A percentile compares a stretch with the other conserved stretches of the same genome.
Evolutionary conservation across 148 eudicot genomes (phyloP).

Genomic region (Camellia japonica): DNA sequence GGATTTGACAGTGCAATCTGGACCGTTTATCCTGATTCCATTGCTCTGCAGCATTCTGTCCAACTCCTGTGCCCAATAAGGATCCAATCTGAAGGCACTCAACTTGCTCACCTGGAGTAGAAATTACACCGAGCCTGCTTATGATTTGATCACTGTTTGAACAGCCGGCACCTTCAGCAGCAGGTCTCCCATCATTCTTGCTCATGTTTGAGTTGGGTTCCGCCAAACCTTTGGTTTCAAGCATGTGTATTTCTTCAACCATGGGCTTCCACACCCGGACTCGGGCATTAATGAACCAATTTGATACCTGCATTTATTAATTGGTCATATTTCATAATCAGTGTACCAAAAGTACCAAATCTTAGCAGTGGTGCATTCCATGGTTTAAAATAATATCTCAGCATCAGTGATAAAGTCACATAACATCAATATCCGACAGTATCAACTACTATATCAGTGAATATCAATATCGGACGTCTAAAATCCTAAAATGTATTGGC

Average conservation of each 20-base stretch:
- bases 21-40: constrained; percentile 50
- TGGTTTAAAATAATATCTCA: too few species aligned
- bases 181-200: constrained; percentile 16
- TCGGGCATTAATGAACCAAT: constrained; percentile 62
- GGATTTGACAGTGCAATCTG: constrained; percentile 36
- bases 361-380: too few species aligned
- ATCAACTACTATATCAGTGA: too few species aligned
- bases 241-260: constrained; percentile 74
- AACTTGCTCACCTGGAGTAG: constrained; percentile 14
- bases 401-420: too few species aligned
- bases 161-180: constrained; percentile 9
- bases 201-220: constrained; percentile 25
- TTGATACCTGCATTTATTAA: constrained; percentile 34
- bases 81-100: constrained; percentile 22
- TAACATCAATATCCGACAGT: too few species aligned
- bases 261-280: constrained; percentile 79
- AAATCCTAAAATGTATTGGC: too few species aligned
- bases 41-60: constrained; percentile 18
- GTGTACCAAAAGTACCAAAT: too few species aligned
- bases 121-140: constrained; percentile 7
- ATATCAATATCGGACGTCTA: too few species aligned
- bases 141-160: constrained; percentile 18
- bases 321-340: too few species aligned
- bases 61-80: background rate
- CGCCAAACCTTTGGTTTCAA: constrained; percentile 50